Evolutionary conservation across 2,329 filamentous ascomycete genomes (phyloP).

Genomic region (Podosphaera leucotricha): DNA sequence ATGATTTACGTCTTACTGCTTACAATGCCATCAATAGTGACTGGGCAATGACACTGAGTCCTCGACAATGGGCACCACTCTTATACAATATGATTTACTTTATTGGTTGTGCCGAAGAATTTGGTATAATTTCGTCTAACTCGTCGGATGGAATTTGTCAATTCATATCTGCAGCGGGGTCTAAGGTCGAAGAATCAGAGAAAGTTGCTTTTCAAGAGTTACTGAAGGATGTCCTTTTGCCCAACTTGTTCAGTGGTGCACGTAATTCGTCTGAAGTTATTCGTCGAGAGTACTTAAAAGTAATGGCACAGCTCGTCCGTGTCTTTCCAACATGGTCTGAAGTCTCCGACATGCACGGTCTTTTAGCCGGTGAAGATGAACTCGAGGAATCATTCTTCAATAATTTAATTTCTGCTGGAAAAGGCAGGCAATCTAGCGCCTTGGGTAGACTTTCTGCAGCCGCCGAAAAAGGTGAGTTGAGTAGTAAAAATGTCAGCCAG

Average conservation of each 20-base stretch:
- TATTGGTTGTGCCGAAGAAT: constrained; percentile 67
- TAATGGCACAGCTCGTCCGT: constrained; percentile 58
- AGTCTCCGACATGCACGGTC: constrained; percentile 47
- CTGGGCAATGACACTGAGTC: constrained; percentile 32
- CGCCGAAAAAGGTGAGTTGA: constrained; percentile 38
- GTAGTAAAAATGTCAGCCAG: constrained; percentile 56
- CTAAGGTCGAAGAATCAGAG: constrained; percentile 19
- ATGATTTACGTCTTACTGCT: constrained; percentile 54
- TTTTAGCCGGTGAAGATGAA: constrained; percentile 42
- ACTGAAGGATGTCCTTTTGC: constrained; percentile 41
- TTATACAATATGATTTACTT: constrained; percentile 78
- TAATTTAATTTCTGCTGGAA: constrained; percentile 76
- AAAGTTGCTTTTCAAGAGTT: constrained; percentile 30
- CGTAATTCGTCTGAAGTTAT: constrained; percentile 64
- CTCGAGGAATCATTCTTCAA: constrained; percentile 56
- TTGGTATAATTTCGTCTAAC: constrained; percentile 57
- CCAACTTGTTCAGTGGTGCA: constrained; percentile 52
- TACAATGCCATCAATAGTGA: constrained; percentile 49
- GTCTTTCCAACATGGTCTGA: constrained; percentile 44
- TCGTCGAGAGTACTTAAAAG: constrained; percentile 54
- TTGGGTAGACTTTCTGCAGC: constrained; percentile 51
- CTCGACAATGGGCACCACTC: constrained; percentile 65
- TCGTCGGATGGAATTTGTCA: constrained; percentile 59
- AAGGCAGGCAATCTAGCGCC: constrained; percentile 64
- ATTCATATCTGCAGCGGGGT: constrained; percentile 43